Evolutionary conservation across 345 rosid species (phyloP), one percentile per base, ranked within the genome.

Genomic region (Populus alba): DNA sequence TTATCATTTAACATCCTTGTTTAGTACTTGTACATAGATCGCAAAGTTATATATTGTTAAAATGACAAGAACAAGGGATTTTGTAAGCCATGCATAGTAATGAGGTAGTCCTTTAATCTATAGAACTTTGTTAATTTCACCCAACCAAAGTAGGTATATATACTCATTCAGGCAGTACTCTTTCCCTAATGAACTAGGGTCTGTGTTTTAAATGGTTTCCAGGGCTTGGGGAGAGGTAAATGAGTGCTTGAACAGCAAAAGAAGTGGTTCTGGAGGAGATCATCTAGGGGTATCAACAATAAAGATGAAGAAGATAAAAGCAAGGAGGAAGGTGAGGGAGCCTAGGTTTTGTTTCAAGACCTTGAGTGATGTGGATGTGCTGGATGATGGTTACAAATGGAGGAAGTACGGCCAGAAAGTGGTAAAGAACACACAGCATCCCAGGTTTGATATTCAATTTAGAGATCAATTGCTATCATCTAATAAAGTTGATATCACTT

Each of bases 261-360:
- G 87, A 81, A 81, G 59, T 55, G 76, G 75, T 23, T 59, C 27
- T 23, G 86, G 82, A 70, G 87, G 39, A 68, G 72, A 82, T 70
- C 68, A 82, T 68, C 75, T 88, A 16, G 92, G 97, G 39, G 81
- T 89, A 72, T 87, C 97, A 3, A 70, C 90, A 16, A 71, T 89
- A 86, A 96, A 90, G 72, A 90, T 90, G 92, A 96, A 94, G 89
- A 94, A 91, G 86, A 84, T 88, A 5, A 92, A 90, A 82, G 85
- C 90, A 77, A 91, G 97, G 80, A 94, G 91, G 79, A 96, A 92
- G 88, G 94, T 96, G 61, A 94, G 99, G 67, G 99, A 96, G 66
- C 99, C 99, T 22, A 88, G 99, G 86, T 96, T 96, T 83, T 91
- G 97, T 88, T 96, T 96, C 90, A 94, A 96, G 92, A 96, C 99